Percentiles rank a stretch among this genome's conserved stretches.
Conservation (phyloP, 805 yeast species). For the Saccharomycopsis schoenii region DNA sequence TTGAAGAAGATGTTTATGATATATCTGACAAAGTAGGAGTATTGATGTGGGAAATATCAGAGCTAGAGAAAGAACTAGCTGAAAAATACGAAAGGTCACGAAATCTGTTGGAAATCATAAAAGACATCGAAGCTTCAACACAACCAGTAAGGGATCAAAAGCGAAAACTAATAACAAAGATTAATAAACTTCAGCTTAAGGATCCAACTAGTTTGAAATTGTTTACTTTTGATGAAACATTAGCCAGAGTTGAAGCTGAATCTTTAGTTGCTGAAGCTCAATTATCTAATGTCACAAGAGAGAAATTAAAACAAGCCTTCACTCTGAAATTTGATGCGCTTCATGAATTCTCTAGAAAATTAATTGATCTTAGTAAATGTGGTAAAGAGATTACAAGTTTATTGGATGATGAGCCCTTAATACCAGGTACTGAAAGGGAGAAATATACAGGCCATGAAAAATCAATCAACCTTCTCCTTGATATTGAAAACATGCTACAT, state of each 20-base stretch:
- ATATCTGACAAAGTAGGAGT: constrained; percentile 97
- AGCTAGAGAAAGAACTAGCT: constrained; percentile 94
- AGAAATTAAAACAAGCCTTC: constrained; percentile 94
- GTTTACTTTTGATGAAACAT: constrained; percentile 91
- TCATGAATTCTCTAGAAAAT: constrained; percentile 91
- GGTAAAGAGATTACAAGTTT: constrained; percentile 95
- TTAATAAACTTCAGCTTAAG: constrained; percentile 95
- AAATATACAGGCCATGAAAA: constrained; percentile 98
- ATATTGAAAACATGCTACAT: constrained; percentile 91
- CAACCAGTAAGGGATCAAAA: constrained; percentile 98
- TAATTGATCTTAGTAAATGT: constrained; percentile 96
- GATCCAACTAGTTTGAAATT: constrained; percentile 97
- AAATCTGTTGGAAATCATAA: constrained; percentile 84
- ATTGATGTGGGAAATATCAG: constrained; percentile 90
- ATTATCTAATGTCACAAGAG: constrained; percentile 95
- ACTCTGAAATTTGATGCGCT: constrained; percentile 93
- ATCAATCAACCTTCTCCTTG: constrained; percentile 93
- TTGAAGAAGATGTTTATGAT: constrained; percentile 85
- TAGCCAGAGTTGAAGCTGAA: constrained; percentile 98
- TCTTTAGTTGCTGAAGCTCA: constrained; percentile 98
- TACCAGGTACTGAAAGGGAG: constrained; percentile 98
- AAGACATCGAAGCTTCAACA: constrained; percentile 95
- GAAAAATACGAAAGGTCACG: constrained; percentile 98
- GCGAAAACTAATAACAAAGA: constrained; percentile 94
- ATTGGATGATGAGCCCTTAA: constrained; percentile 92